A percentile compares a stretch with the other conserved stretches of the same genome.
These are phyloP conservation scores for Candolleomyces aberdarensis DNA, from an alignment of 768 basidiomycete species.

Conservation along the genomic window DNA sequence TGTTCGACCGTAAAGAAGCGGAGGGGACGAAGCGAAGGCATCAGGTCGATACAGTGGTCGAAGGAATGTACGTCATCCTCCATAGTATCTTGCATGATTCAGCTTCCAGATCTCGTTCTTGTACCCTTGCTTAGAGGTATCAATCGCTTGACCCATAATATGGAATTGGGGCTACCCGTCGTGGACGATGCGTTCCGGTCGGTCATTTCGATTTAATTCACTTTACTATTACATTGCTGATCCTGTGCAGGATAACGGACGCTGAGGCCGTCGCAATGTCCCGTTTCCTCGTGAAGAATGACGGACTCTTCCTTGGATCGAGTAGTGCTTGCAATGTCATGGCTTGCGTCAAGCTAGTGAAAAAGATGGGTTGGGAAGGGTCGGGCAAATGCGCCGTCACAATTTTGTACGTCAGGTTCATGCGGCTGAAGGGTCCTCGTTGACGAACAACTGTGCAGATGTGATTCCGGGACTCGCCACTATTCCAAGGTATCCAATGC, in stretches of 20 bases:
- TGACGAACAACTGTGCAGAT: constrained; percentile 38
- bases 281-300: constrained; percentile 83
- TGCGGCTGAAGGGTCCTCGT: neutral
- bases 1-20: constrained; percentile 90
- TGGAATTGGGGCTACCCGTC: constrained; percentile 78
- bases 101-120: neutral
- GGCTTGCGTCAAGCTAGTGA: constrained; percentile 81
- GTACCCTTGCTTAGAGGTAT: constrained; percentile 59
- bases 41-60: constrained; percentile 96
- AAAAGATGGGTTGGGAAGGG: constrained; percentile 62
- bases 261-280: constrained; percentile 96
- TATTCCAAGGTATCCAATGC: constrained; percentile 73
- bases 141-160: constrained; percentile 89
- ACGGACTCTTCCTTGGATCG: constrained; percentile 93
- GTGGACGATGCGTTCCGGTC: constrained; percentile 90
- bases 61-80: constrained; percentile 62
- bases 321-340: constrained; percentile 95
- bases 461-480: constrained; percentile 89
- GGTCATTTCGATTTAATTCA: constrained; percentile 8
- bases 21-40: constrained; percentile 93
- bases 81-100: neutral
- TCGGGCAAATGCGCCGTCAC: constrained; percentile 75
- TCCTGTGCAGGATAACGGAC: constrained; percentile 72
- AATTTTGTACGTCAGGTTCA: constrained; percentile 58
- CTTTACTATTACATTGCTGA: neutral